Conservation (phyloP, 768 basidiomycete genomes). For the Leccinum uliginosum region DNA sequence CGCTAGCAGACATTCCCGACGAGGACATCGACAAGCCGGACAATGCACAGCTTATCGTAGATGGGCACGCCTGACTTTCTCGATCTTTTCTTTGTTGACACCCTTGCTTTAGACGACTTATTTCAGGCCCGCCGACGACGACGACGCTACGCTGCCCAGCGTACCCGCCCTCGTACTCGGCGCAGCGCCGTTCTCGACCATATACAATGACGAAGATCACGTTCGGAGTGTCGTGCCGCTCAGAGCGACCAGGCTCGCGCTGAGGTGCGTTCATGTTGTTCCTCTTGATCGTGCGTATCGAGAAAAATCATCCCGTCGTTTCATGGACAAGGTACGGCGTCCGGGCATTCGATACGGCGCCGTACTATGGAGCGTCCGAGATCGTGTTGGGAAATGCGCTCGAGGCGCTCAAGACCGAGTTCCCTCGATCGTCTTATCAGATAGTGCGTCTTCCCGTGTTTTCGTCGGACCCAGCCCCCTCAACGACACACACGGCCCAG, state of each 20-base stretch:
- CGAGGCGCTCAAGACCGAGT: conserved; percentile 55
- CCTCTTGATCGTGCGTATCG: background rate
- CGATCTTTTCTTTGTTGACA: conserved; percentile 5
- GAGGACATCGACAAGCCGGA: conserved; percentile 37
- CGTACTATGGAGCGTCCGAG: conserved; percentile 80
- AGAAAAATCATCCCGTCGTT: background rate
- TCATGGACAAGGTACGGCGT: conserved; percentile 69
- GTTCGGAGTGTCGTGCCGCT: conserved; percentile 54
- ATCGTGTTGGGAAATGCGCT: conserved; percentile 67
- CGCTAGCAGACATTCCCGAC: conserved; percentile 39
- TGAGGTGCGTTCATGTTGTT: conserved; percentile 47
- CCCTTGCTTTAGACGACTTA: conserved; percentile 20
- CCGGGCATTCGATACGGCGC: conserved; percentile 75
- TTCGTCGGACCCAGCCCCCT: background rate
- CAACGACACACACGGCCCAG: conserved; percentile 32
- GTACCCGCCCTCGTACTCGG: conserved; percentile 62
- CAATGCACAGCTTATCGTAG: conserved; percentile 33
- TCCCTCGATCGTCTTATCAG: conserved; percentile 74
- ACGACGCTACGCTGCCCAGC: conserved; percentile 28
- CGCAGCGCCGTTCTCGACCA: conserved; percentile 61
- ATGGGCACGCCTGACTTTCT: background rate
- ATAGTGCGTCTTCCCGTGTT: conserved; percentile 40
- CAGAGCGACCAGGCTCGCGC: conserved; percentile 66
- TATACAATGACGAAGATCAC: conserved; percentile 62
- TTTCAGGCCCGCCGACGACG: conserved; percentile 28